Conservation (phyloP, 768 basidiomycete species). For the Mycena venus region DNA sequence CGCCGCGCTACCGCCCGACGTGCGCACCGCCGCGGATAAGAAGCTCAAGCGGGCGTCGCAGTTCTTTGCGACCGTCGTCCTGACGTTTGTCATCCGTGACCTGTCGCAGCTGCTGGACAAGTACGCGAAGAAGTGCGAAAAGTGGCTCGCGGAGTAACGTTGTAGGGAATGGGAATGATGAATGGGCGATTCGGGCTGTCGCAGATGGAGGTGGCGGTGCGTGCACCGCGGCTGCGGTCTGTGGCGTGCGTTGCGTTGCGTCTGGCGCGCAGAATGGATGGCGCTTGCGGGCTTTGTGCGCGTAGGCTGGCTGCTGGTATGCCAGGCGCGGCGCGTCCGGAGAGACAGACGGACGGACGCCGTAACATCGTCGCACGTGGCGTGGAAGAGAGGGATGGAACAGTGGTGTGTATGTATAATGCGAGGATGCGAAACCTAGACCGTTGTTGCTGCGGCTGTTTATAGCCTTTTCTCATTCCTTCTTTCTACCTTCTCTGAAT, state of each 20-base stretch:
- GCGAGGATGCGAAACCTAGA: constrained; percentile 27
- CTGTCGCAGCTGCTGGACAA: constrained; percentile 90
- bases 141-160: constrained; percentile 91
- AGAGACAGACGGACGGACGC: background rate
- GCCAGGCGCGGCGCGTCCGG: constrained; percentile 24
- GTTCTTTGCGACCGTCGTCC: constrained; percentile 90
- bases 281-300: constrained; percentile 21
- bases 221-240: background rate
- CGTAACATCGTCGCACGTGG: background rate
- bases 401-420: constrained; percentile 9
- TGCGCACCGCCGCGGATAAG: constrained; percentile 75
- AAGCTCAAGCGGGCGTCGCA: constrained; percentile 88
- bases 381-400: background rate
- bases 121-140: constrained; percentile 94
- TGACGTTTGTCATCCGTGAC: constrained; percentile 92
- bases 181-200: background rate
- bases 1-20: constrained; percentile 73
- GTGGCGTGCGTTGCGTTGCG: background rate
- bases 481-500: constrained; percentile 25
- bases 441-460: constrained; percentile 14
- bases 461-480: constrained; percentile 21
- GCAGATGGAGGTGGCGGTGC: background rate
- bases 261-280: constrained; percentile 10
- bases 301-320: background rate
- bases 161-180: too few species aligned